phyloP scores from a whole-genome alignment of 164 flowering plant species.

The Sedum album region DNA sequence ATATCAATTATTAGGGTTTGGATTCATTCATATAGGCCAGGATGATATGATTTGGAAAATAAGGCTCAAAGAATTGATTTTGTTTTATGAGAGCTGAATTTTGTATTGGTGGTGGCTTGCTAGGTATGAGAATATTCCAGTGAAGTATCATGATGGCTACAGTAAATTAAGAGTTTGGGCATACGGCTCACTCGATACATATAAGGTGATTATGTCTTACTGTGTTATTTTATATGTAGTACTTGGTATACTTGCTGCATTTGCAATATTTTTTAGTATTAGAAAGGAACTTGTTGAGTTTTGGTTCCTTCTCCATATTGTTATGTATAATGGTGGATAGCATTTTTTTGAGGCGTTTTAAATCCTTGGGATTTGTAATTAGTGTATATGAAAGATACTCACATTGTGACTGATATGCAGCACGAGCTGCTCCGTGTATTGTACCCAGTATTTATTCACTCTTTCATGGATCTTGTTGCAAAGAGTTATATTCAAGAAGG shows the following conservation, averaged over 20 bases:
- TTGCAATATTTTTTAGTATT: neutral
- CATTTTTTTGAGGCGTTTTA: neutral
- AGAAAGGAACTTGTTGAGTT: neutral
- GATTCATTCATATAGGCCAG: too few relatives aligned
- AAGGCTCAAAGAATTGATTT: neutral
- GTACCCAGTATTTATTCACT: slow-evolving; percentile 92
- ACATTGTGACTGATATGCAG: slow-evolving; percentile 31
- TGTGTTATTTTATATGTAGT: neutral
- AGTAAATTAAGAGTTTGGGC: slow-evolving; percentile 84
- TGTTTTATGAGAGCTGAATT: neutral
- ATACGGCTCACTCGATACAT: slow-evolving; percentile 68
- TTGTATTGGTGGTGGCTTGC: slow-evolving; percentile 7
- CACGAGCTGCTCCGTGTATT: slow-evolving; percentile 93
- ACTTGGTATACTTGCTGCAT: neutral
- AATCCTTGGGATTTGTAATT: neutral
- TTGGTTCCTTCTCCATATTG: neutral
- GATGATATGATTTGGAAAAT: too few relatives aligned
- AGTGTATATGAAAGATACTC: neutral
- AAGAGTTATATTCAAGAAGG: slow-evolving; percentile 88
- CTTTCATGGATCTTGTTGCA: slow-evolving; percentile 93
- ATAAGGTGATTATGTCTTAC: slow-evolving; percentile 47
- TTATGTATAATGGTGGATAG: neutral
- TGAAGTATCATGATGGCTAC: slow-evolving; percentile 70
- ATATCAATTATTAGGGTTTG: too few relatives aligned
- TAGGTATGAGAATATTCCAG: slow-evolving; percentile 65